Evolutionary conservation across 306 rosid species (phyloP).

Genomic region (Citrullus colocynthis): DNA sequence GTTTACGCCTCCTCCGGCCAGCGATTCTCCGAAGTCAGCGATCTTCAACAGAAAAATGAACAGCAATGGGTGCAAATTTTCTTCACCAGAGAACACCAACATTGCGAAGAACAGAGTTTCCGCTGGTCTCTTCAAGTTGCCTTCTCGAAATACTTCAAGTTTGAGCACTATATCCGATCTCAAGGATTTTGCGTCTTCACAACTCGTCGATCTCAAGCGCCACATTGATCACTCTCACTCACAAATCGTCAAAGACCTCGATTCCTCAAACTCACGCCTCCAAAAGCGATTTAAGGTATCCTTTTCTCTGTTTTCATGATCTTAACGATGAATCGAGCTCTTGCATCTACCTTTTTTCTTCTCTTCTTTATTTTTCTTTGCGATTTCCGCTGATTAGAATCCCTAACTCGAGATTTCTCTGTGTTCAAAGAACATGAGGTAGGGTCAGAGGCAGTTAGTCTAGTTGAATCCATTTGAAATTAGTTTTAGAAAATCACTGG

Average conservation of each 20-base stretch:
- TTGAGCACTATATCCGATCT: conserved; percentile 54
- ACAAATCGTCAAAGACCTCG: conserved; percentile 64
- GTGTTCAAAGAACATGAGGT: not conserved
- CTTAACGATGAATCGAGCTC: not conserved
- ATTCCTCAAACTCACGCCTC: conserved; percentile 62
- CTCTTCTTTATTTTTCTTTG: not conserved
- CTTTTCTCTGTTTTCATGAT: conserved; percentile 6
- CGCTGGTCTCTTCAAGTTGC: conserved; percentile 23
- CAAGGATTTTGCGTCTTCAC: conserved; percentile 50
- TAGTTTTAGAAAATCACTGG: not conserved
- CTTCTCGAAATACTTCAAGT: conserved; percentile 26
- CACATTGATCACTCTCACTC: conserved; percentile 70
- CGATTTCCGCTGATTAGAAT: not conserved
- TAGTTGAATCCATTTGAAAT: not conserved
- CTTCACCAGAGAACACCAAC: conserved; percentile 25
- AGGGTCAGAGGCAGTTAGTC: not conserved
- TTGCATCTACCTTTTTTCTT: not conserved
- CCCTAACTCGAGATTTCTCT: not conserved
- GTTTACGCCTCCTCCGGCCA: conserved; percentile 29
- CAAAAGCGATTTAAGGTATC: conserved; percentile 73
- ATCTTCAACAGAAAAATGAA: conserved; percentile 29
- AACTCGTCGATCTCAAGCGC: conserved; percentile 55
- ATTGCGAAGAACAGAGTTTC: conserved; percentile 14
- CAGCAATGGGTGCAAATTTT: conserved; percentile 16
- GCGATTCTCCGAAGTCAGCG: conserved; percentile 37